Evolutionary conservation across 2,329 filamentous ascomycete species (phyloP).

Genomic region (Exophiala sp.): DNA sequence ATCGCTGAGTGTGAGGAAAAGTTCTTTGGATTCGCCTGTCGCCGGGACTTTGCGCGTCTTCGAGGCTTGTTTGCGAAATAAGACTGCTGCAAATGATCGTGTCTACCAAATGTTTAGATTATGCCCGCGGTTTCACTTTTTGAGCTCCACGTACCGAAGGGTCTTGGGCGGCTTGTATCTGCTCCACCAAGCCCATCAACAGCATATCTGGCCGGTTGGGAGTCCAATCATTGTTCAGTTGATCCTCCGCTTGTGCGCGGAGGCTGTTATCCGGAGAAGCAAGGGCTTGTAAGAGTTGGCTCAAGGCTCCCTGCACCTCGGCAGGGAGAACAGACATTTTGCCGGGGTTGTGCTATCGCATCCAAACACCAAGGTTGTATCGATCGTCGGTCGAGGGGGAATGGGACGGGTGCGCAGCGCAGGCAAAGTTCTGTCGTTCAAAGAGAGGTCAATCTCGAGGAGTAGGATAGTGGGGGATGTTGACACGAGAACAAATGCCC

Average conservation of each 20-base stretch:
- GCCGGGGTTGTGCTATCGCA: conserved; percentile 13
- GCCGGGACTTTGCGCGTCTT: conserved; percentile 71
- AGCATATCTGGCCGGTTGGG: conserved; percentile 73
- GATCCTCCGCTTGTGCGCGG: conserved; percentile 80
- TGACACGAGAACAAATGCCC: neutral
- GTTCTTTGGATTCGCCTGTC: conserved; percentile 66
- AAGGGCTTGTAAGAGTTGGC: conserved; percentile 78
- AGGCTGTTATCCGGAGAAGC: conserved; percentile 83
- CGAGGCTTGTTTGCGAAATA: conserved; percentile 88
- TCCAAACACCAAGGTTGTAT: conserved; percentile 4
- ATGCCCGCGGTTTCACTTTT: neutral
- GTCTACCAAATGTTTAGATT: conserved; percentile 50
- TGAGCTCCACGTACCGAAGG: conserved; percentile 53
- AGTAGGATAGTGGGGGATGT: neutral
- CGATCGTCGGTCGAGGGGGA: neutral
- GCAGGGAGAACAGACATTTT: conserved; percentile 79
- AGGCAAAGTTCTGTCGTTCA: neutral
- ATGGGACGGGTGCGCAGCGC: neutral
- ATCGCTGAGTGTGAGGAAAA: conserved; percentile 72
- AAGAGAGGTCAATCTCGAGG: neutral
- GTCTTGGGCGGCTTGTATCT: conserved; percentile 73
- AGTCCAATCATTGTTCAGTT: conserved; percentile 87
- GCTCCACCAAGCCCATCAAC: conserved; percentile 89
- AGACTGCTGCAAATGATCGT: conserved; percentile 84
- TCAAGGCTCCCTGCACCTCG: conserved; percentile 77